These are phyloP conservation scores for Dipteronia dyeriana DNA, from an alignment of 345 rosid species.

Conservation along the genomic window DNA sequence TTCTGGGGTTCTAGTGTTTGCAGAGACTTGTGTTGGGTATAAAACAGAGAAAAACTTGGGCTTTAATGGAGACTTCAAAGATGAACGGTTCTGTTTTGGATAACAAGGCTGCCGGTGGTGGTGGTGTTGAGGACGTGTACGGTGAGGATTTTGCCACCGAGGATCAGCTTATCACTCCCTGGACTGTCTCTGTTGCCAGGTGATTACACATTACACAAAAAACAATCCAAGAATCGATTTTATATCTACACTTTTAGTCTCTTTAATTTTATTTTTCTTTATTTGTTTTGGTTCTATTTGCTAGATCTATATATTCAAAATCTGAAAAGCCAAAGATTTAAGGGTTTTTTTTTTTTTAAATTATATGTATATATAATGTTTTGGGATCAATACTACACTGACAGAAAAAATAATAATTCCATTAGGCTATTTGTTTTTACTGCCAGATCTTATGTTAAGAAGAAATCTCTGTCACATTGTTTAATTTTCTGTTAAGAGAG, in stretches of 20 bases:
- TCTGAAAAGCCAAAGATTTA: background rate
- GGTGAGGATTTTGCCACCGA: conserved; percentile 82
- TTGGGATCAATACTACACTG: background rate
- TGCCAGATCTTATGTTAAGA: background rate
- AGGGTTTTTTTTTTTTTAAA: no score
- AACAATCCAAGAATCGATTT: background rate
- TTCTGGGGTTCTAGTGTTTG: conserved; percentile 18
- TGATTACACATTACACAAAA: conserved; percentile 21
- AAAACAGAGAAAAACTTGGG: conserved; percentile 28
- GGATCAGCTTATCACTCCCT: conserved; percentile 92
- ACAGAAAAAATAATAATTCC: no score
- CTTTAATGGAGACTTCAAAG: conserved; percentile 35
- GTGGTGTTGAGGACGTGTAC: conserved; percentile 67
- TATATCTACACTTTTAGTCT: background rate
- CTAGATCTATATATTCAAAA: conserved; percentile 3
- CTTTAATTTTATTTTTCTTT: background rate
- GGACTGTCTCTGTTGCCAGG: conserved; percentile 92
- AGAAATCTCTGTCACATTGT: background rate
- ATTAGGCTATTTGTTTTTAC: no score
- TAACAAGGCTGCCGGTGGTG: conserved; percentile 40
- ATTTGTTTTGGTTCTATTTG: background rate
- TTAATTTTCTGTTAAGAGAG: background rate
- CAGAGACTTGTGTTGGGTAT: conserved; percentile 33
- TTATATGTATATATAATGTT: no score
- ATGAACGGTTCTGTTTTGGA: conserved; percentile 41